Base-by-base conservation (phyloP, 495 filamentous ascomycete genomes). In the Talaromyces liani region DNA sequence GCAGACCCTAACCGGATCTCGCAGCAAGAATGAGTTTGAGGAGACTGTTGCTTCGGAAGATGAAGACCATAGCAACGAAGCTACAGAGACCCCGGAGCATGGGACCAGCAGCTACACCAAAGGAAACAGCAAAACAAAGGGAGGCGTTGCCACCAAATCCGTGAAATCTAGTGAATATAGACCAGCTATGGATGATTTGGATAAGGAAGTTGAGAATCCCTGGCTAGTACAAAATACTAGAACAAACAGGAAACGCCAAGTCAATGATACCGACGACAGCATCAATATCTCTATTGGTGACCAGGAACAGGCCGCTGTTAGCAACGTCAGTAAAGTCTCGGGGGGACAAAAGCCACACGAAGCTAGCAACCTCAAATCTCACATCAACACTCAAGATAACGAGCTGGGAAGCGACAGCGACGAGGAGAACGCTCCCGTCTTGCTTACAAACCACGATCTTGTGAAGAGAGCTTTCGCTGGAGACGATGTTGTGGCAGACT, bases 401-500 rank as follows among this genome's bases (percentile, higher is more conserved):
- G 67, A 64, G 10, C 68, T 71, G 1, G 75, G 78, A 22, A 70
- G 75, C 34, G 78, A 73, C 57, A 84, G 85, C 33, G 83, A 84
- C 60, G 88, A 88, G 34, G 79, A 77, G 20, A 84, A 81, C 22
- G 75, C 83, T 34, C 86, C 88, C 1, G 82, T 90, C 54, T 81
- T 87, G 29, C 82, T 90, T 51, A 87, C 85, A 64, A 92, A 96
- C 68, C 85, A 92, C 64, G 88, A 92, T 49, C 84, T 97, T 53
- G 86, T 95, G 63, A 88, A 89, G 71, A 80, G 84, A 66, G 94
- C 92, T 8, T 97, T 98, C 72, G 94, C 92, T 1, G 92, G 91
- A 4, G 88, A 94, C 67, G 90, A 96, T 70, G 91, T 95, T n/a
- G 85, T 88, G 1, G 83, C 83, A 36, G 87, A 91, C 57, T 97